Evolutionary conservation across 2,329 filamentous ascomycete genomes (phyloP).

Genomic region (Phyllosticta capitalensis): DNA sequence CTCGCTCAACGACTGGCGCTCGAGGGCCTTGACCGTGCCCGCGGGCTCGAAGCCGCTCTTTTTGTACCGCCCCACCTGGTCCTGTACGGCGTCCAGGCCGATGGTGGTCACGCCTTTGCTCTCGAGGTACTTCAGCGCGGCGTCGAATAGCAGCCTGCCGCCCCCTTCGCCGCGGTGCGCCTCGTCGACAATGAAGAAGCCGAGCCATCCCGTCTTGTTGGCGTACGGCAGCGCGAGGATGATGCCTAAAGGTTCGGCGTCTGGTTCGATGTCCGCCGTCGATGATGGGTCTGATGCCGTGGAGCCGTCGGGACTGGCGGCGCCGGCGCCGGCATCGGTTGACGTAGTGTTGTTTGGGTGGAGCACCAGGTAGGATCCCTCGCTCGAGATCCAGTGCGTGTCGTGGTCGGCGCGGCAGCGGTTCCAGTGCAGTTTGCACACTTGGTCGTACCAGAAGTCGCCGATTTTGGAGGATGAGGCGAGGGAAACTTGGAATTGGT

Average conservation of each 20-base stretch:
- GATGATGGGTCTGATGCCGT: not conserved
- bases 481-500: not conserved
- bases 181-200: conserved; percentile 27
- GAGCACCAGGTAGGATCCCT: conserved; percentile 24
- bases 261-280: not conserved
- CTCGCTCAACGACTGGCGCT: conserved; percentile 4
- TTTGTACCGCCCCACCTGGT: conserved; percentile 27
- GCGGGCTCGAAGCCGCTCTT: conserved; percentile 24
- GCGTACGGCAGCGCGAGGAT: conserved; percentile 24
- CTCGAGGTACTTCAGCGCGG: conserved; percentile 18
- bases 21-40: conserved; percentile 22
- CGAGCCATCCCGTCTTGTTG: conserved; percentile 30
- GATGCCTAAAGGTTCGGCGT: conserved; percentile 21
- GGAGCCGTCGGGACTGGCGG: not conserved
- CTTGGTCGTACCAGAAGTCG: not conserved
- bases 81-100: conserved; percentile 29
- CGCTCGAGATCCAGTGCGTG: conserved; percentile 23
- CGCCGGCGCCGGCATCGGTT: too few species aligned
- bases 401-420: conserved; percentile 23
- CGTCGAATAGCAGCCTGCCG: conserved; percentile 24
- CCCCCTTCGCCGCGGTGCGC: conserved; percentile 22
- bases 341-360: conserved; percentile 18
- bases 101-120: conserved; percentile 16
- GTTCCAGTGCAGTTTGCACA: conserved; percentile 18
- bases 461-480: not conserved